Percentiles rank a stretch among this genome's conserved stretches.
Evolutionary conservation across 2,329 filamentous ascomycete genomes (phyloP).

Genomic region (Colletotrichum sp.): DNA sequence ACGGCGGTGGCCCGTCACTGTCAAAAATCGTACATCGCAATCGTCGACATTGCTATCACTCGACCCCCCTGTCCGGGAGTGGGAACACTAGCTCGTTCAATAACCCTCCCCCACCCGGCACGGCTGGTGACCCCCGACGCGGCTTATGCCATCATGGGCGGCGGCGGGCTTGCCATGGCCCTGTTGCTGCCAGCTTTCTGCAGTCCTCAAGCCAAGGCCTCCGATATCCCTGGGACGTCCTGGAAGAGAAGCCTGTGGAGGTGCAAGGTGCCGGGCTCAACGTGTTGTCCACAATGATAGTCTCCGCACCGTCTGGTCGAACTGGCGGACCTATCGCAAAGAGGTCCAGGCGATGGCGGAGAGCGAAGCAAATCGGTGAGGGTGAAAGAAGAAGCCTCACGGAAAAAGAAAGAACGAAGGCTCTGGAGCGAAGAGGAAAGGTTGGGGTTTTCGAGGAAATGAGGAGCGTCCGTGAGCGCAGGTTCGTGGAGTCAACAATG

Average conservation of each 20-base stretch:
- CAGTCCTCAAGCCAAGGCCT: not conserved
- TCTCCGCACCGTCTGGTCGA: not conserved
- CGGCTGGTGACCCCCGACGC: not conserved
- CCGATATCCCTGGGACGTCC: not conserved
- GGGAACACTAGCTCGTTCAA: not conserved
- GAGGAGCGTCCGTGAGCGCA: slow-evolving; percentile 6
- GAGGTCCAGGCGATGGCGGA: not conserved
- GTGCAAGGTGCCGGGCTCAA: not conserved
- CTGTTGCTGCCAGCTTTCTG: not conserved
- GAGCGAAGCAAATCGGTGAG: not conserved
- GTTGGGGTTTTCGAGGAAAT: not conserved
- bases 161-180: not conserved
- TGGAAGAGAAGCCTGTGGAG: not conserved
- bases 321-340: not conserved
- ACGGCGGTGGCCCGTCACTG: not conserved
- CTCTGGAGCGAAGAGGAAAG: not conserved
- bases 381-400: not conserved
- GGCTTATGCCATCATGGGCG: slow-evolving; percentile 4
- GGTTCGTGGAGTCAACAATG: not conserved
- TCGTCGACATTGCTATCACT: slow-evolving; percentile 3
- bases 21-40: slow-evolving; percentile 9
- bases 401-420: not conserved
- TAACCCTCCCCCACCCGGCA: not conserved
- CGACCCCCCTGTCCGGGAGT: not conserved
- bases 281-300: not conserved